A percentile compares a stretch with the other conserved stretches of the same genome.
Evolutionary conservation across 192 early-diverging fungal species (phyloP).

Genomic region (Coemansia reversa): DNA sequence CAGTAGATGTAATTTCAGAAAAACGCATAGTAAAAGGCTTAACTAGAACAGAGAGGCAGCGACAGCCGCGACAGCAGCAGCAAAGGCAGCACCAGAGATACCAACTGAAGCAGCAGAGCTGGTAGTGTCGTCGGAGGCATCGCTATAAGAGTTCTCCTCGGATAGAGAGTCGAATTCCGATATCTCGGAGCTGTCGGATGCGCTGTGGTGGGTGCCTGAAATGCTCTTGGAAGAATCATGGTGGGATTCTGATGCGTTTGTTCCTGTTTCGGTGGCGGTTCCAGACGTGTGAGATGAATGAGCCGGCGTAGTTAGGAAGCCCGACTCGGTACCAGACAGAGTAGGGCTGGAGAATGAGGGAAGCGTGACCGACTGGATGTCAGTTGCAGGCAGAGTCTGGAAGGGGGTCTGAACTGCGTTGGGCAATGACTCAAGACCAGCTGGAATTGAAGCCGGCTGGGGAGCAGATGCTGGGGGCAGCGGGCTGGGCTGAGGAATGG

Average conservation of each 20-base stretch:
- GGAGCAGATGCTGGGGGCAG: conserved; percentile 33
- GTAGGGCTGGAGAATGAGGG: background rate
- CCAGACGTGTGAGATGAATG: background rate
- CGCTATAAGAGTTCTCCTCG: background rate
- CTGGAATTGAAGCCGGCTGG: conserved; percentile 46
- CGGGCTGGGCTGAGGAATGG: conserved; percentile 43
- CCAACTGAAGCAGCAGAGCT: conserved; percentile 1
- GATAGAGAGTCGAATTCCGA: background rate
- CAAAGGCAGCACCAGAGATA: background rate
- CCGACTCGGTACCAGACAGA: background rate
- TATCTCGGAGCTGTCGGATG: background rate
- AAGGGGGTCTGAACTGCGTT: background rate
- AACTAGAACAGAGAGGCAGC: conserved; percentile 5
- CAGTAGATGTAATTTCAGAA: background rate
- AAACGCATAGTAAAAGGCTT: background rate
- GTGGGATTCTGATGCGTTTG: background rate
- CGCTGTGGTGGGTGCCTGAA: background rate
- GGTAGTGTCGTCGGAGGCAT: background rate
- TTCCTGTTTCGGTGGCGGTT: background rate
- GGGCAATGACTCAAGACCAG: conserved; percentile 27
- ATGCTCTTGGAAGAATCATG: background rate
- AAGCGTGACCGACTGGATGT: conserved; percentile 1
- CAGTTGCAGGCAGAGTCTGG: conserved; percentile 2
- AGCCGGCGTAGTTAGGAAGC: background rate
- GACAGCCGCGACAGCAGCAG: conserved; percentile 6